A percentile compares a stretch with the other conserved stretches of the same genome.
Conservation (phyloP, 805 yeast genomes). For the Ogataea polymorpha region DNA sequence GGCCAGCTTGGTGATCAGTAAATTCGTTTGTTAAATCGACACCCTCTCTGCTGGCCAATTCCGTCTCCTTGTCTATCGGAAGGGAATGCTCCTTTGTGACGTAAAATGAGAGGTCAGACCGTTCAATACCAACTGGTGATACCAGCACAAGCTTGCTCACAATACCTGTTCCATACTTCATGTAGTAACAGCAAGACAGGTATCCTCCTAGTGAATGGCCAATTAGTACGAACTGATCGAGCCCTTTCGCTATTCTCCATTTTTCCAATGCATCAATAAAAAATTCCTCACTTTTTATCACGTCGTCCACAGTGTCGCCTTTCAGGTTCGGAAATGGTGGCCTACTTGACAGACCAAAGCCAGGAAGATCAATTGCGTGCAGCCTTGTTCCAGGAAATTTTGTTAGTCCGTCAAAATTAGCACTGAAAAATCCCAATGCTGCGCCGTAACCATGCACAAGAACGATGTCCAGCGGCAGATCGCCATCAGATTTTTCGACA, state of each 20-base stretch:
- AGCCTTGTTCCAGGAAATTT: constrained; percentile 52
- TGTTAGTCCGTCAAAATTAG: constrained; percentile 57
- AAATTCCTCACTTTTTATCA: constrained; percentile 50
- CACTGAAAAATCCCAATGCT: constrained; percentile 74
- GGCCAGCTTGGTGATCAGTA: constrained; percentile 16
- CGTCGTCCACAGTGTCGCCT: constrained; percentile 35
- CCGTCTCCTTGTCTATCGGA: constrained; percentile 15
- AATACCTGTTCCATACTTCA: constrained; percentile 48
- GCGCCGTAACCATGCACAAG: constrained; percentile 93
- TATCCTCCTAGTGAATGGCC: constrained; percentile 85
- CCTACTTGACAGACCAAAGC: constrained; percentile 67
- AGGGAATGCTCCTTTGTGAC: constrained; percentile 1
- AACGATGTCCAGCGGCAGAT: constrained; percentile 41
- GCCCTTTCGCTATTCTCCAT: constrained; percentile 53
- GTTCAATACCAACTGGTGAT: constrained; percentile 78
- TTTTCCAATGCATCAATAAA: constrained; percentile 57
- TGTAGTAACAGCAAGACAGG: constrained; percentile 61
- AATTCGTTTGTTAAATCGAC: constrained; percentile 35
- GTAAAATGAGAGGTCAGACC: constrained; percentile 48
- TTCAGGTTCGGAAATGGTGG: constrained; percentile 37
- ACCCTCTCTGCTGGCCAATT: constrained; percentile 24
- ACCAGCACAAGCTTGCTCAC: constrained; percentile 57
- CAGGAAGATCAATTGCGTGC: constrained; percentile 69
- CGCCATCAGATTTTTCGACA: constrained; percentile 27
- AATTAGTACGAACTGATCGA: constrained; percentile 55